These are phyloP conservation scores for Aspergillus fumigatiaffinis DNA, from an alignment of 2,329 filamentous ascomycete genomes.

Conservation along the genomic window DNA sequence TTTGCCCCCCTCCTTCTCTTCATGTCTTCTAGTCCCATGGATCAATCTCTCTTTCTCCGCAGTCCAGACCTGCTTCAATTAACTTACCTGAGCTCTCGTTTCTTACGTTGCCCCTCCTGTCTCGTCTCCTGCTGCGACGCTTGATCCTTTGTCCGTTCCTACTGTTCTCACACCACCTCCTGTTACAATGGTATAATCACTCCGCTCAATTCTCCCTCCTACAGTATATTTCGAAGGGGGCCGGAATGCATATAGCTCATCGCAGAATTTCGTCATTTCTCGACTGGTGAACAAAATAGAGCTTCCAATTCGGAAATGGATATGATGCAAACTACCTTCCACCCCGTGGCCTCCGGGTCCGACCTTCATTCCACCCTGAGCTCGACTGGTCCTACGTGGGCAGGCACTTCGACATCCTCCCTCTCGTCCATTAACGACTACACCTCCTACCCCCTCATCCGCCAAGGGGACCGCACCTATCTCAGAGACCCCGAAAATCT, in stretches of 20 bases:
- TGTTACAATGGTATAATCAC: neutral
- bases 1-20: conserved; percentile 12
- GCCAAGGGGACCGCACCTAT: conserved; percentile 77
- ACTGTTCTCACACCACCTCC: neutral
- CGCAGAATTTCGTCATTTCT: conserved; percentile 3
- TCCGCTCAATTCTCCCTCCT: conserved; percentile 4
- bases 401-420: conserved; percentile 34
- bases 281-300: conserved; percentile 15
- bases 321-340: conserved; percentile 24
- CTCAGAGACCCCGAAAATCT: conserved; percentile 66
- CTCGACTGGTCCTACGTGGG: conserved; percentile 25
- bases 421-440: conserved; percentile 36
- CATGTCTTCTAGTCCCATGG: conserved; percentile 6
- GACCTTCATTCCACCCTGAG: conserved; percentile 32
- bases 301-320: conserved; percentile 17
- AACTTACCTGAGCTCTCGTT: neutral
- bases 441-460: conserved; percentile 56
- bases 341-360: conserved; percentile 27
- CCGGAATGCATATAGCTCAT: neutral
- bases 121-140: conserved; percentile 6
- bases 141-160: neutral
- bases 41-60: conserved; percentile 1
- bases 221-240: conserved; percentile 6
- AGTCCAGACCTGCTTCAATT: neutral
- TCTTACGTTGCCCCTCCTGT: conserved; percentile 1